Evolutionary conservation across 768 basidiomycete genomes (phyloP), one percentile per base, ranked within the genome.

Genomic region (Tylopilus sp.): DNA sequence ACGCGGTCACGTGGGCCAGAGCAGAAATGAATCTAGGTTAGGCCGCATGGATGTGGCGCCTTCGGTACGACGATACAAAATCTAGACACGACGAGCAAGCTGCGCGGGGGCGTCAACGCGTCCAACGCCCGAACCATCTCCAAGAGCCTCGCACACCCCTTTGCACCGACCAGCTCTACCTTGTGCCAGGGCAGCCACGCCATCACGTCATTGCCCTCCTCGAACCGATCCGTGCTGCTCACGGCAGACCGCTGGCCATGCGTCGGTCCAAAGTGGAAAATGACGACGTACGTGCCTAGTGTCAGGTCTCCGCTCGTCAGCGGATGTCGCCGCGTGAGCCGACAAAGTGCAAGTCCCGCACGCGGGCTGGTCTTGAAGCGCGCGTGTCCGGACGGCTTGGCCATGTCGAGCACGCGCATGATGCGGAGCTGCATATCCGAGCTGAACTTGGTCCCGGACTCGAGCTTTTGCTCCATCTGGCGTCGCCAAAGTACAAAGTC

Each of bases 101-200:
- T 70, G 46, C 59, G 62, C 6, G 68, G 68, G 0, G 68, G 65
- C 45, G 59, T 70, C 48, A 70, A 55, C 49, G 49, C 47, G 31
- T 69, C 67, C 1, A 71, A 54, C 55, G 57, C 34, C 34, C 50
- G 53, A 51, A 68, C 48, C 52, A 54, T 56, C 30, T 48, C 56
- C 56, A 58, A 57, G 6, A 65, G 45, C 14, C 45, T 52, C 13
- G 42, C 47, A 19, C 61, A 48, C 21, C 42, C 48, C 19, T 60
- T 43, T 6, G 60, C 56, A 7, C 60, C 53, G 1, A 55, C 50
- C 12, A 75, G 36, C 3, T 65, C 58, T 36, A 77, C 59, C 44
- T 74, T 74, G 4, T 76, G 72, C 79, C 79, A 84, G 5, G 83
- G 82, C 33, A 70, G 61, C 78, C 81, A 83, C 8, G 77, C 68